Base-by-base conservation (phyloP, 768 basidiomycete genomes). In the Panellus pusillus region DNA sequence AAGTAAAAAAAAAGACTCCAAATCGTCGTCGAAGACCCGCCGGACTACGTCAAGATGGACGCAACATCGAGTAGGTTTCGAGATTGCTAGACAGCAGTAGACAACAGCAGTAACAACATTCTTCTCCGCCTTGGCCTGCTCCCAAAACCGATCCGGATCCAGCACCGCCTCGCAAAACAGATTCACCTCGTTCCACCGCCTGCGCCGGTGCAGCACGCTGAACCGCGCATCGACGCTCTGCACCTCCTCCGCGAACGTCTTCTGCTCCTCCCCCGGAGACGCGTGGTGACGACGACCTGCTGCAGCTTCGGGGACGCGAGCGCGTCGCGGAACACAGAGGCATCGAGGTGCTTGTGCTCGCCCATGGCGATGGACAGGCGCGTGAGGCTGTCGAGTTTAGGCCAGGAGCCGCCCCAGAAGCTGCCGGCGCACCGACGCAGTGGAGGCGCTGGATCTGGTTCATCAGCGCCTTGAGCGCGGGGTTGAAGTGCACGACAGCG, bases 11-110 rank as follows among this genome's bases (percentile, higher is more conserved):
- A 52, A 3, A 35, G 14, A 8, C 67, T 80, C 47, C 68, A 72
- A 35, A 77, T 79, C 31, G 68, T 87, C 24, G 91, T 91, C 65
- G 89, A 93, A 61, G 87, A 93, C 64, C 77, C 79, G 14, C 74
- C 83, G 56, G 86, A 84, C 65, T n/a, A n/a, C n/a, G n/a, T n/a
- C n/a, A n/a, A n/a, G n/a, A n/a, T n/a, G n/a, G n/a, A n/a, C n/a
- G n/a, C n/a, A n/a, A n/a, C n/a, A n/a, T n/a, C n/a, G n/a, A n/a
- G n/a, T n/a, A n/a, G n/a, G n/a, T n/a, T n/a, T n/a, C n/a, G n/a
- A n/a, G n/a, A n/a, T n/a, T n/a, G n/a, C n/a, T n/a, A n/a, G n/a
- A n/a, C n/a, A n/a, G n/a, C n/a, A n/a, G n/a, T n/a, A n/a, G n/a
- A n/a, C n/a, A n/a, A n/a, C n/a, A n/a, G n/a, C n/a, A n/a, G n/a